Conservation (phyloP, 495 filamentous ascomycete genomes). For the Talaromyces thailandensis region DNA sequence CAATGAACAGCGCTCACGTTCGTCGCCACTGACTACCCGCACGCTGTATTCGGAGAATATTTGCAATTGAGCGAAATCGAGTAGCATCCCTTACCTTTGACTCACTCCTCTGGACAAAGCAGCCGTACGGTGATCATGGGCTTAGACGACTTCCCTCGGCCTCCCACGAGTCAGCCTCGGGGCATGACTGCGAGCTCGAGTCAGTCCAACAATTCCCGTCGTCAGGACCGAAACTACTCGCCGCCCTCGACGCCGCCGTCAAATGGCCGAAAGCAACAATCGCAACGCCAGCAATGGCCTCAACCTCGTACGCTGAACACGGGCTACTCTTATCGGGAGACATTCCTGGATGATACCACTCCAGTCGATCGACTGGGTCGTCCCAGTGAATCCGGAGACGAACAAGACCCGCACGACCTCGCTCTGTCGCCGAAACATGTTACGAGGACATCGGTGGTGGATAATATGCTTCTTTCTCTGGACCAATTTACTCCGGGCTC, state of each 20-base stretch:
- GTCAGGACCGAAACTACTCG: constrained; percentile 15
- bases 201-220: background rate
- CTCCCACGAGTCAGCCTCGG: constrained; percentile 1
- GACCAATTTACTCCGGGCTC: constrained; percentile 59
- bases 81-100: background rate
- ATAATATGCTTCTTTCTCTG: constrained; percentile 85
- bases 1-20: background rate
- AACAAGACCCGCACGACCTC: constrained; percentile 80
- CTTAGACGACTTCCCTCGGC: constrained; percentile 5
- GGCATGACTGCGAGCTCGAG: background rate
- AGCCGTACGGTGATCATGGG: background rate
- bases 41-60: background rate
- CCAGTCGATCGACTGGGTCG: constrained; percentile 31
- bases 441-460: constrained; percentile 77
- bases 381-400: constrained; percentile 33
- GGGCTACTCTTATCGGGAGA: constrained; percentile 36
- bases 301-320: constrained; percentile 19
- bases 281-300: constrained; percentile 18
- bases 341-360: constrained; percentile 41
- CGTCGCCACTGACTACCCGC: background rate
- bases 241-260: constrained; percentile 41
- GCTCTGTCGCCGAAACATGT: constrained; percentile 67
- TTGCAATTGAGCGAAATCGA: constrained; percentile 1
- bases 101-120: background rate
- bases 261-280: constrained; percentile 24